Conservation (phyloP, 805 yeast species). For the Komagataella phaffii region DNA sequence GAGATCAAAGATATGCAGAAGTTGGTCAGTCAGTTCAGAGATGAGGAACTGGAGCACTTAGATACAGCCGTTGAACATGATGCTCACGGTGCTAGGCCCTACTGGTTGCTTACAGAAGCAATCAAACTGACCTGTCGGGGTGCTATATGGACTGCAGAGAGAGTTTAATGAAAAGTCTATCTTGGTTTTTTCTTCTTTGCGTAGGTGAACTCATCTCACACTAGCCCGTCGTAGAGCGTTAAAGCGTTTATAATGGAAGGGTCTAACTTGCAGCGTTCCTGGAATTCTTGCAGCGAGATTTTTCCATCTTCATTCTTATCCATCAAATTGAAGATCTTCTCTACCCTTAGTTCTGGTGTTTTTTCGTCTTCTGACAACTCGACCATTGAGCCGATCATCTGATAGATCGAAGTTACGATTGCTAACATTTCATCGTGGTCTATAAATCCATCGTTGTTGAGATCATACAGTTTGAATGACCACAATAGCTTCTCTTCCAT, state of each 20-base stretch:
- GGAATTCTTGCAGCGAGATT: constrained; percentile 75
- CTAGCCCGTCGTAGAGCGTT: constrained; percentile 54
- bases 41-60: constrained; percentile 89
- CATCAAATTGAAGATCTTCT: constrained; percentile 64
- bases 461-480: constrained; percentile 84
- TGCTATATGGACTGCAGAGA: constrained; percentile 90
- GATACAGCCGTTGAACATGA: constrained; percentile 89
- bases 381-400: constrained; percentile 94
- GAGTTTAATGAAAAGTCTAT: constrained; percentile 29
- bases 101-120: constrained; percentile 75
- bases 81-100: constrained; percentile 88
- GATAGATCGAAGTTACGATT: constrained; percentile 75
- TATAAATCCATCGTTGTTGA: constrained; percentile 66
- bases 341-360: constrained; percentile 81
- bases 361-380: constrained; percentile 77
- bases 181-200: background rate
- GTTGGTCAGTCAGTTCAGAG: constrained; percentile 67
- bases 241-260: constrained; percentile 59
- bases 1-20: constrained; percentile 48
- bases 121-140: constrained; percentile 71
- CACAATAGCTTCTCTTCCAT: constrained; percentile 75
- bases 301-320: constrained; percentile 58
- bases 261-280: constrained; percentile 66
- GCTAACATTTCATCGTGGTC: constrained; percentile 66
- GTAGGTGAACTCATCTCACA: constrained; percentile 21